Evolutionary conservation across 371 early-diverging fungal genomes (phyloP), one percentile per base, ranked within the genome.

Genomic region (Sporodiniella umbellata): DNA sequence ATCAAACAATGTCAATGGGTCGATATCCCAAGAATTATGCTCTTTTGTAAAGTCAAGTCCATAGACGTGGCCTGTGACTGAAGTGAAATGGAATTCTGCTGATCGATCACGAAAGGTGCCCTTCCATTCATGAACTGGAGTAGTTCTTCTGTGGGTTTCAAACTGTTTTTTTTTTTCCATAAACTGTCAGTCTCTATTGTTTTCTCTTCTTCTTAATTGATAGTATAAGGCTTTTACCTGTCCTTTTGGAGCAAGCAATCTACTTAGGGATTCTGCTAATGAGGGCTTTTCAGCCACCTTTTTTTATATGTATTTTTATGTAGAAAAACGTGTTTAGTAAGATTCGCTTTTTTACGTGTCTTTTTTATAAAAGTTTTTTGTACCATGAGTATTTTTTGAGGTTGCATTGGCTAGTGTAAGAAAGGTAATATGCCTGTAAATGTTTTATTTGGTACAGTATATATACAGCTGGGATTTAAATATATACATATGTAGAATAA

Each of bases 201-300:
- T n/a, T n/a, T n/a, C 8, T n/a, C 17, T 4, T 49, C 10, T 15
- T 18, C 35, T 14, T n/a, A 25, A 10, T 11, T 28, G 10, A 15
- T n/a, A 35, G n/a, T 35, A 14, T 5, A 14, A n/a, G 15, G 12
- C 5, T n/a, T 35, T 35, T 66, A 78, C 73, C 43, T 64, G 66
- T 3, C 70, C 70, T 17, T 63, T 60, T 8, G 69, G 68, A 8
- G 81, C 78, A 11, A 89, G 52, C 42, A 83, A 48, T 28, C 71
- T 66, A 40, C 81, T 65, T 7, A 89, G 72, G 0, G 85, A 53
- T 56, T 86, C 87, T 4, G 89, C 88, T 17, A 89, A 69, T 21
- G 85, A 84, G 21, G 89, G 89, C 68, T 89, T 89, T 64, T 89
- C 89, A 33, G 89, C 89, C 52, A 89, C 81, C 79, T 47, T 14